Evolutionary conservation across 345 rosid genomes (phyloP), one percentile per base, ranked within the genome.

Genomic region (Euclidium syriacum): DNA sequence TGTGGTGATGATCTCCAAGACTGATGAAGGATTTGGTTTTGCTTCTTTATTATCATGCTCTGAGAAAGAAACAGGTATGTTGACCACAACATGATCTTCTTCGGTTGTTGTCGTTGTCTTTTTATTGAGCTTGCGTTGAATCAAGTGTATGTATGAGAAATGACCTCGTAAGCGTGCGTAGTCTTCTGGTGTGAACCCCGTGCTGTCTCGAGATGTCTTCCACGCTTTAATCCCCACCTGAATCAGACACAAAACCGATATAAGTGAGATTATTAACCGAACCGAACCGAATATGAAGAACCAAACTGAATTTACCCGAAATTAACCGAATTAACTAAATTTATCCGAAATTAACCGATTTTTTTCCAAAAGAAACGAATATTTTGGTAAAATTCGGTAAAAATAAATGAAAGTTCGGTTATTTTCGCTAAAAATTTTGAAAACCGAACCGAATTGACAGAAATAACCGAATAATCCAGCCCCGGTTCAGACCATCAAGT

Each of bases 121-220:
- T 73, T 74, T 81, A 65, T 69, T 85, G 59, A 81, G 81, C 67
- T 90, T 95, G 81, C 75, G 86, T 72, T 95, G 97, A 26, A 95
- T 80, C 52, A 88, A 75, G 78, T 85, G 99, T 78, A 90, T 90
- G 84, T 90, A 90, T 0, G 96, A 78, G 80, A 81, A 95, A 68
- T 95, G 97, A 42, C 99, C 99, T 1, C 99, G 97, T 67, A 95
- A 65, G 18, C 99, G 92, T 6, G 97, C 99, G 39, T 90, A 90
- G 73, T 82, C 99, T 78, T 90, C 97, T 11, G 99, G 99, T 9
- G 97, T 86, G 58, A 80, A 90, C 46, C 99, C 97, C 8, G 97
- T 78, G 80, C 78, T 83, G 72, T 95, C 99, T 7, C 73, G 80
- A 60, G 91, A 88, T 47, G 69, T 81, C 70, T 81, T 90, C 99